Evolutionary conservation across 331 rosid species (phyloP), one percentile per base, ranked within the genome.

Genomic region (Telfairia occidentalis): DNA sequence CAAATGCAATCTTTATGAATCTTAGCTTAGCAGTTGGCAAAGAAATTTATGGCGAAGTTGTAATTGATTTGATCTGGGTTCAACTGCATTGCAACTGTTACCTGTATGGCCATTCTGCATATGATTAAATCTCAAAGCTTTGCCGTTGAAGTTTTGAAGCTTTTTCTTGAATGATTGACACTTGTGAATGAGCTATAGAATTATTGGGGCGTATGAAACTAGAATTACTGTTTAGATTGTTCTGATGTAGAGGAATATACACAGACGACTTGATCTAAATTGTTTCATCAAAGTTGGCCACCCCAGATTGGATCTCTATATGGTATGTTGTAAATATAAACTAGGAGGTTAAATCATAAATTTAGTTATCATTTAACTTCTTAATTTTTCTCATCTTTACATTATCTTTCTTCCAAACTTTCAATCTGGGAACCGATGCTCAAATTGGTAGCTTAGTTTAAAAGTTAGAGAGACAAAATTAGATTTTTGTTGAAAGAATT

Each of bases 1-100:
- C 53, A 30, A 21, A 57, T 77, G 60, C 72, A 69, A 73, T 81
- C 71, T 73, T 63, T 70, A 71, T 75, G 57, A 45, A 67, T 24
- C 18, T 42, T 18, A 35, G 67, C 37, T 60, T 13, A 23, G 55
- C 2, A 63, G 26, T 61, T 35, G 71, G 13, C 12, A 18, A 37
- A 19, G 28, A 10, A 67, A 67, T 13, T 21, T 43, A 42, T 5
- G 70, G 71, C 18, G 1, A 3, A 35, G 29, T 64, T 19, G 34
- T 38, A 69, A 26, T 69, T 45, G 37, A 4, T 43, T 69, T 69
- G 74, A 43, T 69, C 35, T 67, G 46, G 69, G 64, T 57, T 15
- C 7, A 26, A 53, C 59, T 59, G 42, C 28, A 59, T 21, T 34
- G 28, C 34, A 19, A 66, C 52, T 66, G 43, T 32, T 21, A 63